phyloP scores from a whole-genome alignment of 2,329 filamentous ascomycete genomes.

The Aspergillus novoparasiticus region DNA sequence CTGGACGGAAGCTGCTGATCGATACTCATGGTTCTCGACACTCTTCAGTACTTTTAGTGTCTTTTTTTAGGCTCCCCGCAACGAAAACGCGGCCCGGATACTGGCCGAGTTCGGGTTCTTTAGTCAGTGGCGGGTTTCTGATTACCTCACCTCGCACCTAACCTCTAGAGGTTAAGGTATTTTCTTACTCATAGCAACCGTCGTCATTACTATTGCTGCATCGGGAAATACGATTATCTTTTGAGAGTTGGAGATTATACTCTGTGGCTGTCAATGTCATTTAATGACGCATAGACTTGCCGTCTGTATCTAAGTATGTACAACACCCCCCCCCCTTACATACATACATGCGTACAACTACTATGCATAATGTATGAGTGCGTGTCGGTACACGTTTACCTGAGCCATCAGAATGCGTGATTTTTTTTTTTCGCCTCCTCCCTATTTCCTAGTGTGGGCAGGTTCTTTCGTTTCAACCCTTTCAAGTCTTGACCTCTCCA shows the following conservation, averaged over 20 bases:
- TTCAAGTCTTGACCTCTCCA: conserved; percentile 8
- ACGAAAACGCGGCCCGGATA: conserved; percentile 16
- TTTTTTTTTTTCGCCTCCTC: conserved; percentile 2
- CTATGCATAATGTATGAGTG: not conserved
- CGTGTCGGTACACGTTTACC: not conserved
- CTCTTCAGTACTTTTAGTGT: conserved; percentile 1
- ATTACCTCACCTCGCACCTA: conserved; percentile 6
- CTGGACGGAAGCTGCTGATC: conserved; percentile 19
- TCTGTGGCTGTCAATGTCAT: not conserved
- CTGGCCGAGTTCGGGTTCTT: conserved; percentile 19
- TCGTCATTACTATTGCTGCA: conserved; percentile 2
- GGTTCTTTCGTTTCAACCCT: not conserved
- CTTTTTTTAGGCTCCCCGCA: conserved; percentile 20
- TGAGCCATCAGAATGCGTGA: conserved; percentile 15
- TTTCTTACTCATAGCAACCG: conserved; percentile 1
- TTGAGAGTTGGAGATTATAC: not conserved
- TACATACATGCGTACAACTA: not conserved
- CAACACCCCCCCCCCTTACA: too few relatives aligned
- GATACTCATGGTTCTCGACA: conserved; percentile 4
- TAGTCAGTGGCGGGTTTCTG: conserved; percentile 11
- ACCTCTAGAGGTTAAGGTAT: conserved; percentile 2
- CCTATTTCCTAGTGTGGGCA: not conserved
- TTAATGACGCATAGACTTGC: not conserved
- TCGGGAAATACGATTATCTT: not conserved
- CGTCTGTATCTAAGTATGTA: not conserved